Evolutionary conservation across 192 early-diverging fungal species (phyloP), one percentile per base, ranked within the genome.

Genomic region (Coemansia sp.): DNA sequence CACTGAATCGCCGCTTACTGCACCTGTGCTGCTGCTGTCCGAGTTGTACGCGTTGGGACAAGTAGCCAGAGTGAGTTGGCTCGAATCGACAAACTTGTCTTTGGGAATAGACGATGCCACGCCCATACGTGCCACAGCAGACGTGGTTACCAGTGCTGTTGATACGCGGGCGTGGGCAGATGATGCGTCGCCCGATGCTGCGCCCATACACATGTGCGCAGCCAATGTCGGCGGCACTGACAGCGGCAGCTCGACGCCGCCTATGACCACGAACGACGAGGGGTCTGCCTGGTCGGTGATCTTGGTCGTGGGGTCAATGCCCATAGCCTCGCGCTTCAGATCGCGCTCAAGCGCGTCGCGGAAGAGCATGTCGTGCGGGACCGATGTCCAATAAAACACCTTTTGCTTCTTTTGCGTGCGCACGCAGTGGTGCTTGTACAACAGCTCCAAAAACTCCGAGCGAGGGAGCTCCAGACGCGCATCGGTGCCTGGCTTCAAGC

Each of bases 321-420:
- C 90, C 63, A 88, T 85, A 6, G 93, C 86, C 77, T 97, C 96
- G 25, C 95, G 86, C 83, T 97, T 98, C 11, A 97, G 78, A 71
- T 98, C 95, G 38, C 96, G 86, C 76, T 98, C 95, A 51, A 97
- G 86, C 3, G 96, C 96, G 73, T 98, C 96, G 46, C 91, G 83
- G 72, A 98, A 98, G 40, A 98, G 87, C 38, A 89, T 70, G 69
- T 98, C 95, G 71, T 96, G 95, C 11, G 89, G 90, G 17, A 98
- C 97, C 17, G 93, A 90, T 71, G 88, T 90, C 95, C 97, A 98
- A 71, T 89, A 96, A 75, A 97, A 98, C n/a, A 98, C 97, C 58
- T 97, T 97, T 82, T 98, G 97, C 82, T 97, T 97, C 85, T 97
- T 98, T 73, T 97, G 96, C 3, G 95, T 96, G 36, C 96, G 89